Base-by-base conservation (phyloP, 2,329 filamentous ascomycete genomes). In the Myriosclerotinia duriaeana region DNA sequence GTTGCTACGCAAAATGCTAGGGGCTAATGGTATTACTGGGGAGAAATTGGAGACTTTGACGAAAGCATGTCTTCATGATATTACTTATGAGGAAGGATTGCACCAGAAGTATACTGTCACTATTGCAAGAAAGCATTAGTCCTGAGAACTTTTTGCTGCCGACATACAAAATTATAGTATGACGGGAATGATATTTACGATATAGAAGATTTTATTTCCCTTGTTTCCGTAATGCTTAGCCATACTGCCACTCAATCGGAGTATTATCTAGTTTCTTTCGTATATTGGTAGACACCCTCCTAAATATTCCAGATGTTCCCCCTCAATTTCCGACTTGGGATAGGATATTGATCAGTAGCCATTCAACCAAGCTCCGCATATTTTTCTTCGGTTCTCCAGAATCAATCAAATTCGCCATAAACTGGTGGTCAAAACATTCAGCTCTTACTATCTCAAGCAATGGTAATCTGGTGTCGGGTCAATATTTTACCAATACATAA, bases 51-150 rank as follows among this genome's bases (percentile, higher is more conserved):
- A 46, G 15, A 44, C 44, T 26, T 44, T 65, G 36, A 65, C 54
- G 15, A 65, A 34, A 22, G 44, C 38, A 38, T 65, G 53, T 60
- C 54, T 65, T 60, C 63, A 26, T 42, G 55, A 59, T 36, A 50
- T 65, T 22, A 42, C 38, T 34, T 65, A 54, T 17, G 54, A 60
- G 34, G 53, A 59, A n/a, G 63, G 63, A 40, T 52, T 65, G 17
- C 38, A 65, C 30, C 54, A 65, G 48, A 65, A 53, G 22, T 65
- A 65, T 36, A 65, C 63, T 9, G 36, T 65, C 44, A 65, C 63
- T 40, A 44, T 65, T 53, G 63, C 63, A 42, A 65, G 63, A 15
- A 65, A 60, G 12, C 9, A 46, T 20, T 65, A 59, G 46, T 3
- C 17, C 3, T 5, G 36, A 26, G 42, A 2, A 50, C 11, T 5